Conservation (phyloP, 306 rosid species). For the Prosopis cineraria region DNA sequence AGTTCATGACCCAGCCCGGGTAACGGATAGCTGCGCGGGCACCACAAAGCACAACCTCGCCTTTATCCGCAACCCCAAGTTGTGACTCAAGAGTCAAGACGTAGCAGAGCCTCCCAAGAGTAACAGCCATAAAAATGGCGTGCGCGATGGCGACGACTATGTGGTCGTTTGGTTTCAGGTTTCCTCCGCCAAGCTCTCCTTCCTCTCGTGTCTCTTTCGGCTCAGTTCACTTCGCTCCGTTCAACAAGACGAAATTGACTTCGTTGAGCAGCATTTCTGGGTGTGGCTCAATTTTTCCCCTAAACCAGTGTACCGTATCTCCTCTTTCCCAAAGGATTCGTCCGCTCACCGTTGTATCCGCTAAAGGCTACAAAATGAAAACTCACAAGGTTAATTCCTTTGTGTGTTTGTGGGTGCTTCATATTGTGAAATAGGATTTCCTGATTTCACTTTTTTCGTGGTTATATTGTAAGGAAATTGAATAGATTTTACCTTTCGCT, state of each 20-base stretch:
- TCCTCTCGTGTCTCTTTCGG: neutral
- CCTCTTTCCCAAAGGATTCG: neutral
- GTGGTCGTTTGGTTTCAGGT: neutral
- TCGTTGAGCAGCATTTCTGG: neutral
- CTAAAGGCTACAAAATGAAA: conserved; percentile 11
- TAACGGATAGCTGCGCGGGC: too few species aligned
- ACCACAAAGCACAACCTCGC: neutral
- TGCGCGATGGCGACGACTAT: neutral
- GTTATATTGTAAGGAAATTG: neutral
- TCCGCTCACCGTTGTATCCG: neutral
- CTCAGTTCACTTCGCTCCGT: neutral
- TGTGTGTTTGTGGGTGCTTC: neutral
- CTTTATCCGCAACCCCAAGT: neutral
- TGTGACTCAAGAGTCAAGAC: neutral
- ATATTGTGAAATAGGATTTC: neutral
- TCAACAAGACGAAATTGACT: neutral
- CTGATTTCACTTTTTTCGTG: neutral
- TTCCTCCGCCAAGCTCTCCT: neutral
- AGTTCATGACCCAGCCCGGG: too few species aligned
- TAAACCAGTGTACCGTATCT: neutral
- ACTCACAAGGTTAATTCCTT: neutral
- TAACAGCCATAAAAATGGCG: neutral
- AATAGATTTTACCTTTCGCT: neutral
- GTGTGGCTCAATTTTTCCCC: neutral
- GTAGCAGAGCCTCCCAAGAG: neutral